Evolutionary conservation across 2,329 filamentous ascomycete genomes (phyloP).

Genomic region (Chalaropsis ovoidea): DNA sequence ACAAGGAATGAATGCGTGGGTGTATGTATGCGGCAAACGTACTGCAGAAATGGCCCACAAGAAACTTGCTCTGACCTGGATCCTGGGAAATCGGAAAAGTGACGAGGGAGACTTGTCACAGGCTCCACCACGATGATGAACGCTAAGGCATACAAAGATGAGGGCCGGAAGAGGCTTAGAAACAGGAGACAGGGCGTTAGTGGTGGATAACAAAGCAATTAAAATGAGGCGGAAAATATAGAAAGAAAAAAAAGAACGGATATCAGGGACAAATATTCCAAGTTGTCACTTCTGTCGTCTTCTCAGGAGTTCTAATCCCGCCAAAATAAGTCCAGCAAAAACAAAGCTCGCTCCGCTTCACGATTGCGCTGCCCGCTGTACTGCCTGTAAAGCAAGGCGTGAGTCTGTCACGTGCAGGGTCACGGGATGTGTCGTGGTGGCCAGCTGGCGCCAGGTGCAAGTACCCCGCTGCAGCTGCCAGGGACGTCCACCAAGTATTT

Average conservation of each 20-base stretch:
- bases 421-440: neutral
- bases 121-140: slow-evolving; percentile 11
- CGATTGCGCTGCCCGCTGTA: neutral
- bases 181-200: neutral
- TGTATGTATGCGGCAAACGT: neutral
- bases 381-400: neutral
- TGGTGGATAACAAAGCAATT: neutral
- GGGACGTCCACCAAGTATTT: neutral
- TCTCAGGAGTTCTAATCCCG: slow-evolving; percentile 16
- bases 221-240: neutral
- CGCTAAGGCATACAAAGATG: neutral
- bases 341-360: neutral
- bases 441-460: neutral
- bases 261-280: neutral
- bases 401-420: neutral
- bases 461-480: neutral
- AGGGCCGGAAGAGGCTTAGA: neutral
- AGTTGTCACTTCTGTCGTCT: slow-evolving; percentile 16
- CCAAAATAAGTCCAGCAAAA: neutral
- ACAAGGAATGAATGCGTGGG: neutral
- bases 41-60: slow-evolving; percentile 8
- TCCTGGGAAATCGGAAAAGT: neutral
- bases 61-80: slow-evolving; percentile 1
- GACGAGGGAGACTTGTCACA: slow-evolving; percentile 8
- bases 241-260: neutral